Evolutionary conservation across 345 rosid species (phyloP).

Genomic region (Heritiera fomes): DNA sequence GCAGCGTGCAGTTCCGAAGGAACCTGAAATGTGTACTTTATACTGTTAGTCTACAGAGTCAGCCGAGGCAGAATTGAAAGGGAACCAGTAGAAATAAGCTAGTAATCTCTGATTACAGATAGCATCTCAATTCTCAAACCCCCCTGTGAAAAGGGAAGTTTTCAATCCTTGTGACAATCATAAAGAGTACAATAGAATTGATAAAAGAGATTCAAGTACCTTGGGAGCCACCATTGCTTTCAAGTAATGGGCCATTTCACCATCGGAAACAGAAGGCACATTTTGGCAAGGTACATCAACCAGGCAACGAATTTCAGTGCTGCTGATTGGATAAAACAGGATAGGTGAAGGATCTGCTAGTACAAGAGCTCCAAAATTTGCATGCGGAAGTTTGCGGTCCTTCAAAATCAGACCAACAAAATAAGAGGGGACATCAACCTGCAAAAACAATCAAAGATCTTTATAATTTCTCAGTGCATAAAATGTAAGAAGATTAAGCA

Average conservation of each 20-base stretch:
- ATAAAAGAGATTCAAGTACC: constrained; percentile 19
- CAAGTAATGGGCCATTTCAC: constrained; percentile 63
- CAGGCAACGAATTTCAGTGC: constrained; percentile 61
- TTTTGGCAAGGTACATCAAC: constrained; percentile 68
- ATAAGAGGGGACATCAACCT: constrained; percentile 65
- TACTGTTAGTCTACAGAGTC: not conserved
- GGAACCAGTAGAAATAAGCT: not conserved
- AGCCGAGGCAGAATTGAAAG: not conserved
- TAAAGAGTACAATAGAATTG: not conserved
- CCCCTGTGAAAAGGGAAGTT: not conserved
- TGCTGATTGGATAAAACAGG: constrained; percentile 55
- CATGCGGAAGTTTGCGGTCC: constrained; percentile 57
- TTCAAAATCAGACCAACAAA: constrained; percentile 67
- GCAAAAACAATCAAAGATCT: constrained; percentile 8
- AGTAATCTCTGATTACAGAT: not conserved
- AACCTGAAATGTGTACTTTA: constrained; percentile 29
- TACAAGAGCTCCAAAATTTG: constrained; percentile 57
- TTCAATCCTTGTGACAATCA: not conserved
- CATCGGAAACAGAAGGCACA: constrained; percentile 61
- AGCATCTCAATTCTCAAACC: not conserved
- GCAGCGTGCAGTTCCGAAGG: constrained; percentile 40
- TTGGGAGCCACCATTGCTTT: constrained; percentile 54
- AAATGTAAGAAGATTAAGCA: not conserved
- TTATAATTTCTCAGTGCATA: not conserved
- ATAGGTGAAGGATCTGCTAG: constrained; percentile 59